Conservation (phyloP, 1,284 basidiomycete genomes). For the Agroathelia rolfsii region DNA sequence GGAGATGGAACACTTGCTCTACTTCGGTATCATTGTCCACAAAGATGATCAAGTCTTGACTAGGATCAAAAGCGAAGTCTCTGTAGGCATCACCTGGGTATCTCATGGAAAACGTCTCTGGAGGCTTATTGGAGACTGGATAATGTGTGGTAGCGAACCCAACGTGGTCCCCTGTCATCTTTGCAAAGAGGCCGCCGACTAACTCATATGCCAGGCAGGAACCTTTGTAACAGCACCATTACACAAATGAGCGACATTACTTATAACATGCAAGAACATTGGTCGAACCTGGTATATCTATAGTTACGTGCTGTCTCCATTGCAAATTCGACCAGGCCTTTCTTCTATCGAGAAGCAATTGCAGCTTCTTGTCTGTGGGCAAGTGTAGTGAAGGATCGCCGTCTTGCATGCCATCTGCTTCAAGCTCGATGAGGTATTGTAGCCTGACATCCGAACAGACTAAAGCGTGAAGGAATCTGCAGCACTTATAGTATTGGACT, state of each 20-base stretch:
- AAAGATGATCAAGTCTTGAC: constrained; percentile 45
- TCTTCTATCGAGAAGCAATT: constrained; percentile 27
- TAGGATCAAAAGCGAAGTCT: constrained; percentile 57
- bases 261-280: too few species aligned
- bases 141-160: too few species aligned
- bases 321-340: constrained; percentile 30
- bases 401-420: constrained; percentile 33
- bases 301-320: constrained; percentile 21
- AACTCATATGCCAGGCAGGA: constrained; percentile 46
- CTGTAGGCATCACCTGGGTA: constrained; percentile 32
- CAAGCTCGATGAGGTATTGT: constrained; percentile 40
- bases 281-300: constrained; percentile 31
- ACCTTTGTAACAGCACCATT: too few species aligned
- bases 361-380: constrained; percentile 27
- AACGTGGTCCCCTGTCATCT: too few species aligned
- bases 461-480: too few species aligned
- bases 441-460: too few species aligned
- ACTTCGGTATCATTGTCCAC: constrained; percentile 25
- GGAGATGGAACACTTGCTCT: constrained; percentile 10
- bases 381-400: constrained; percentile 16
- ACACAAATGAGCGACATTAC: too few species aligned
- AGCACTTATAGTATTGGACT: too few species aligned
- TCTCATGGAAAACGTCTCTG: too few species aligned
- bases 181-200: constrained; percentile 45
- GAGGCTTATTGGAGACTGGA: too few species aligned